These are phyloP conservation scores for Tarenaya hassleriana DNA, from an alignment of 345 rosid genomes.

Conservation along the genomic window DNA sequence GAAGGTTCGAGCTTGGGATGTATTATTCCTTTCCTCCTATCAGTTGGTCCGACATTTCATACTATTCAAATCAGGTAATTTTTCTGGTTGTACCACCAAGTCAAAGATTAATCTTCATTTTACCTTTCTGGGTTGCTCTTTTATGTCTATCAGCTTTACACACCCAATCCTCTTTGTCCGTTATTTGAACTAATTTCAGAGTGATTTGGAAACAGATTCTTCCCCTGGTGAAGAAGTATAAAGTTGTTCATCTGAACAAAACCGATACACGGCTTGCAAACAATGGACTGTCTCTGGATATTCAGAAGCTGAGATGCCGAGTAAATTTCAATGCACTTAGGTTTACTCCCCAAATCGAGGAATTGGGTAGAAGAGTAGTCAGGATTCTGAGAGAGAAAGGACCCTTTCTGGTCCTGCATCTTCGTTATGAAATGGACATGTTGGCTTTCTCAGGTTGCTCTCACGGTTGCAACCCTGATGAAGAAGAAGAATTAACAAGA, in stretches of 20 bases:
- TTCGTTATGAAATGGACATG: conserved; percentile 99
- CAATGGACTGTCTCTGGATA: conserved; percentile 57
- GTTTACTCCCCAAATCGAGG: conserved; percentile 92
- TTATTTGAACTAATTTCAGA: conserved; percentile 13
- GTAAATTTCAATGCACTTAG: conserved; percentile 80
- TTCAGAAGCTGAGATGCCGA: conserved; percentile 92
- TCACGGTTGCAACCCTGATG: conserved; percentile 82
- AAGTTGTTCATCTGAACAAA: conserved; percentile 80
- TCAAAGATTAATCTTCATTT: conserved; percentile 1
- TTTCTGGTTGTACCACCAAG: not conserved
- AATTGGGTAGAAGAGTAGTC: conserved; percentile 74
- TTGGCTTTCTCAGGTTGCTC: conserved; percentile 95
- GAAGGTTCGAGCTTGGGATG: conserved; percentile 61
- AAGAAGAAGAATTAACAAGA: conserved; percentile 87
- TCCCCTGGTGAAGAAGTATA: conserved; percentile 76
- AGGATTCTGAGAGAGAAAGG: conserved; percentile 73
- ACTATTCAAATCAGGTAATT: conserved; percentile 68
- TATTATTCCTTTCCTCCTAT: conserved; percentile 66
- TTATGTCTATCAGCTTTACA: no score
- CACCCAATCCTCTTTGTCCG: not conserved
- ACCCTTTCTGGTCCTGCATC: conserved; percentile 86
- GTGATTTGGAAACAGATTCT: conserved; percentile 54
- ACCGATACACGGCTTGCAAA: conserved; percentile 93
- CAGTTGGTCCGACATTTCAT: conserved; percentile 91
- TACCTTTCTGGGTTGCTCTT: not conserved